A percentile compares a stretch with the other conserved stretches of the same genome.
These are phyloP conservation scores for Vicia villosa DNA, from an alignment of 306 rosid species.

Conservation along the genomic window DNA sequence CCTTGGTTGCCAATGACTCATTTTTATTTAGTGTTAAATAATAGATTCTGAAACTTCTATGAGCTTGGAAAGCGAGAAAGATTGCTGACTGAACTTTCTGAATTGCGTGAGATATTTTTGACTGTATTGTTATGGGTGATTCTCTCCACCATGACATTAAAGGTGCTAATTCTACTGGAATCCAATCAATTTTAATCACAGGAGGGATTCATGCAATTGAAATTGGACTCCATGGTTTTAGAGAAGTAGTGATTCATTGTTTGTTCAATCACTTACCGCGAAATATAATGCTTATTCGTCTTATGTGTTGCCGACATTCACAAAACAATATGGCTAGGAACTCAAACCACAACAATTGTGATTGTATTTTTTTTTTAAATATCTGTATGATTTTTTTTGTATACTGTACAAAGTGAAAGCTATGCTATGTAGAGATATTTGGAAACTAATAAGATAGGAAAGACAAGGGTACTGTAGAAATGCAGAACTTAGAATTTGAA, in stretches of 20 bases:
- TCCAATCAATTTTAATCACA: constrained; percentile 67
- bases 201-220: constrained; percentile 84
- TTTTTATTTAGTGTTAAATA: constrained; percentile 42
- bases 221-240: constrained; percentile 66
- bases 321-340: constrained; percentile 31
- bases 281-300: constrained; percentile 75
- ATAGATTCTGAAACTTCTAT: constrained; percentile 68
- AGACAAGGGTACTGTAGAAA: not conserved
- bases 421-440: not conserved
- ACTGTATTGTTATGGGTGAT: constrained; percentile 84
- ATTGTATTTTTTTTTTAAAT: not conserved
- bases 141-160: constrained; percentile 95
- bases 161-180: constrained; percentile 86
- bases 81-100: constrained; percentile 71
- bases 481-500: not conserved
- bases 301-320: constrained; percentile 73
- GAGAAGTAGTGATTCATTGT: constrained; percentile 60
- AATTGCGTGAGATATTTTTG: constrained; percentile 73
- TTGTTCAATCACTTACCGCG: constrained; percentile 63
- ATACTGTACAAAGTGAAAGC: too few species aligned
- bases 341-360: too few species aligned
- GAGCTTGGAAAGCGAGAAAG: constrained; percentile 82
- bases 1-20: constrained; percentile 40
- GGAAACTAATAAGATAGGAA: not conserved
- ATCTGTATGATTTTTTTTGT: not conserved